Conservation (phyloP, 2,329 filamentous ascomycete species). For the Didymella sp. region DNA sequence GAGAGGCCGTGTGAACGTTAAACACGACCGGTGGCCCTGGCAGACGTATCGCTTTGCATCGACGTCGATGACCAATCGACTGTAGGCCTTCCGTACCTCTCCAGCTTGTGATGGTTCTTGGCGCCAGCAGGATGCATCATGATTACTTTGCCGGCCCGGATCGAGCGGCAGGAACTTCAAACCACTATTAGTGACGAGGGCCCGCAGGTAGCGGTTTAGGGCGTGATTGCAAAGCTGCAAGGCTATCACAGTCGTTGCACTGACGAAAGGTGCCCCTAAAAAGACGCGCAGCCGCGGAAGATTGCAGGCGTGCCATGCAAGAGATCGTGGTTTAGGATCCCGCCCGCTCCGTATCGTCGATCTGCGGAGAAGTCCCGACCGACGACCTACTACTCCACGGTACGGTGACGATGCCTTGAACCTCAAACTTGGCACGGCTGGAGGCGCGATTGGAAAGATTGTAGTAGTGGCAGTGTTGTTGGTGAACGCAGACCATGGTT, state of each 20-base stretch:
- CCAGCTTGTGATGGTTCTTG: slow-evolving; percentile 9
- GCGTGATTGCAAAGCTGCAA: background rate
- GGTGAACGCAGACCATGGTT: background rate
- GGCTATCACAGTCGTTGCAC: background rate
- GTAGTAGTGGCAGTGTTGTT: background rate
- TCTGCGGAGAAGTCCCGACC: slow-evolving; percentile 5
- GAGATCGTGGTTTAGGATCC: slow-evolving; percentile 7
- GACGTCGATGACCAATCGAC: background rate
- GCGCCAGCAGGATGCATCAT: slow-evolving; percentile 1
- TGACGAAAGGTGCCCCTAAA: background rate
- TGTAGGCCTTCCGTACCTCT: background rate
- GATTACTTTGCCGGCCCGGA: slow-evolving; percentile 8
- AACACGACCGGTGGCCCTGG: slow-evolving; percentile 9
- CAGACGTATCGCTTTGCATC: slow-evolving; percentile 11
- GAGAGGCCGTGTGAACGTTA: slow-evolving; percentile 12
- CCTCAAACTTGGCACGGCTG: background rate
- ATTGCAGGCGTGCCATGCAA: background rate
- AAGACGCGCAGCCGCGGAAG: background rate
- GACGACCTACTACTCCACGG: background rate
- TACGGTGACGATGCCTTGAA: background rate
- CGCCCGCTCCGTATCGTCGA: slow-evolving; percentile 3
- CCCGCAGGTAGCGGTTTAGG: background rate
- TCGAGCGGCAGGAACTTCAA: slow-evolving; percentile 15
- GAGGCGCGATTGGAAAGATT: background rate
- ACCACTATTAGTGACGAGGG: slow-evolving; percentile 3